Percentiles rank a stretch among this genome's conserved stretches.
These are phyloP conservation scores for Trametes maxima DNA, from an alignment of 768 basidiomycete genomes.

Conservation along the genomic window DNA sequence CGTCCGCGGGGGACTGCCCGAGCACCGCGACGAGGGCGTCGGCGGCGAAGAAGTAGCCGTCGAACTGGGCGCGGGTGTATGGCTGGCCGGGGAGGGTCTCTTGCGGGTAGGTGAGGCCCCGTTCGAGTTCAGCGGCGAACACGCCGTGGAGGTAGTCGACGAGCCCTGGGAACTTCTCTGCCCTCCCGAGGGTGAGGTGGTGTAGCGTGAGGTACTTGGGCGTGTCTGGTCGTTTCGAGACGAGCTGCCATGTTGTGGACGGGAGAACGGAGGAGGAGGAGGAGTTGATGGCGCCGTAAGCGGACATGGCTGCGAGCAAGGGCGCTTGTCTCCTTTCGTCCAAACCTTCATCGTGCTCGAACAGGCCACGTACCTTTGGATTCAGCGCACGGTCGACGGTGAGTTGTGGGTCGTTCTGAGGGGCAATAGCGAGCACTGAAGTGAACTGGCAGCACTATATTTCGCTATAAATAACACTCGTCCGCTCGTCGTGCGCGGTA, in stretches of 20 bases:
- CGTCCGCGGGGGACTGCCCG: slow-evolving; percentile 21
- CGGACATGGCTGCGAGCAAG: slow-evolving; percentile 51
- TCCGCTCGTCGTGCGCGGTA: too few species aligned
- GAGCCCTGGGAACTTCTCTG: slow-evolving; percentile 47
- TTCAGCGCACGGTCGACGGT: not conserved
- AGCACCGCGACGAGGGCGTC: slow-evolving; percentile 74
- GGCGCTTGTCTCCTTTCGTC: not conserved
- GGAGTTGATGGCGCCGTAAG: slow-evolving; percentile 65
- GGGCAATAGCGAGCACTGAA: too few species aligned
- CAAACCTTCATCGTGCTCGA: too few species aligned
- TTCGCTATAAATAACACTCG: too few species aligned
- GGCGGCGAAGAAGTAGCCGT: slow-evolving; percentile 74
- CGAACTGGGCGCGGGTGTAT: slow-evolving; percentile 56
- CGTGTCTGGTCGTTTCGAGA: slow-evolving; percentile 9
- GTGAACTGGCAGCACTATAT: too few species aligned
- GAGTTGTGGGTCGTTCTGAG: too few species aligned
- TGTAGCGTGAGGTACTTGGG: slow-evolving; percentile 35
- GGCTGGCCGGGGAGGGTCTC: slow-evolving; percentile 53
- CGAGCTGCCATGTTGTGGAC: slow-evolving; percentile 51
- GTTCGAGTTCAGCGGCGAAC: slow-evolving; percentile 76
- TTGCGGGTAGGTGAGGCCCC: slow-evolving; percentile 86
- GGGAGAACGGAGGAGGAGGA: slow-evolving; percentile 39
- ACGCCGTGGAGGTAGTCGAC: slow-evolving; percentile 59
- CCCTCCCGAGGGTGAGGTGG: slow-evolving; percentile 39
- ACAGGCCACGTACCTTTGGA: not conserved